Percentiles rank a stretch among this genome's conserved stretches.
Evolutionary conservation across 257 asterid genomes (phyloP).

Genomic region (Jacaranda copaia): DNA sequence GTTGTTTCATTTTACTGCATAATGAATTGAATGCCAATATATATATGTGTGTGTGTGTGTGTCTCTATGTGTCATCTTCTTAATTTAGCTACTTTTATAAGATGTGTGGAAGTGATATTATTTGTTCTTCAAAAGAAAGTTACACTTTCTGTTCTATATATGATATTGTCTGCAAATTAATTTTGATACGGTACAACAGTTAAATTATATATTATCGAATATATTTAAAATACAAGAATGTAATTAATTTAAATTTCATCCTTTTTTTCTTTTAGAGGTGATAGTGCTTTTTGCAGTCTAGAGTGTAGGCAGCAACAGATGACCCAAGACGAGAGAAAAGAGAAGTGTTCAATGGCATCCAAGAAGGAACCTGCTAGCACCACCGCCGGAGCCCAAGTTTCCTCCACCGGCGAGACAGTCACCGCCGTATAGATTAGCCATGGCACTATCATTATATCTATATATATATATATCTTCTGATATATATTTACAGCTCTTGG

Average conservation of each 20-base stretch:
- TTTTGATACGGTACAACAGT: neutral
- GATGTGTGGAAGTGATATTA: neutral
- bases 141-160: too few species aligned
- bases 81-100: too few species aligned
- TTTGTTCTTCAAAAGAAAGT: neutral
- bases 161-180: neutral
- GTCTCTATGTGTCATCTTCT: neutral
- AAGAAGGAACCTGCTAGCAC: constrained; percentile 46
- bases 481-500: neutral
- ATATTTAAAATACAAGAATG: neutral
- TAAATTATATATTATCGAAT: neutral
- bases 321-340: constrained; percentile 73
- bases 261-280: constrained; percentile 60
- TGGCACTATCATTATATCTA: neutral
- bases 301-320: constrained; percentile 87
- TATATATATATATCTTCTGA: constrained; percentile 4
- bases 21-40: neutral
- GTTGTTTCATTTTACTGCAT: neutral
- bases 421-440: constrained; percentile 49
- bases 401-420: constrained; percentile 53
- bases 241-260: neutral
- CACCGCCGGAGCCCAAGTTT: constrained; percentile 43
- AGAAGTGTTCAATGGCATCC: constrained; percentile 55
- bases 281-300: constrained; percentile 88
- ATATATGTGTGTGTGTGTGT: neutral